Base-by-base conservation (phyloP, 176 grass and related monocot genomes). In the Carex parvula region DNA sequence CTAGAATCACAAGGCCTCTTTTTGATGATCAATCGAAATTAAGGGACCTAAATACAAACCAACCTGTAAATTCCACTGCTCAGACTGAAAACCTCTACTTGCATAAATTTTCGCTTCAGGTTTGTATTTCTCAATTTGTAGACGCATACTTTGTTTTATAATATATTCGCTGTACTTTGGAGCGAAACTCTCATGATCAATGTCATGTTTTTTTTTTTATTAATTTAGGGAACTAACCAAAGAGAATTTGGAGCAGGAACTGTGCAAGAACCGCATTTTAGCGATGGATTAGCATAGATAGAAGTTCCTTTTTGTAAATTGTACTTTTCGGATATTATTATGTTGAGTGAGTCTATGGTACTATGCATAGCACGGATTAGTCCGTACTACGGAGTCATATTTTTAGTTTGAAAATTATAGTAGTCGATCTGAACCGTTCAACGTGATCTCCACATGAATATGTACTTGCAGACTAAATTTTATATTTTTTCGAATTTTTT, bases 251-350 rank as follows among this genome's bases (percentile, higher is more conserved):
- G 79, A 82, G 55, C 17, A 64, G 66, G 79, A 17, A 48, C 6
- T 5, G 60, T 66, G 37, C 37, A 82, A 24, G 79, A 66, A 52
- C 18, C 2, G 29, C 60, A 60, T 46, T 82, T 82, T 46, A 60
- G 2, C 2, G 14, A 82, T 48, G 77, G 29, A 37, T 41, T 80
- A 9, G 55, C 10, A 80, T 80, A 21, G 55, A 61, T 39, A 61
- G 57, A 20, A 80, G 35, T 61, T 65, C 60, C 57, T 66, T 82
- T 22, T 82, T 82, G 58, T 82, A 64, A 64, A 26, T 82, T 66
- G 15, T 13, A 65, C 15, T 18, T 60, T 26, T 22, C 13, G 66
- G 62, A 52, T 48, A 42, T 16, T 82, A 60, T 42, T 39, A 29
- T 50, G 35, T 81, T 41, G 26, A 26, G 26, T 26, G 26, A 26